These are phyloP conservation scores for Rutidosis leptorrhynchoides DNA, from an alignment of 129 eudicot genomes.

Conservation along the genomic window DNA sequence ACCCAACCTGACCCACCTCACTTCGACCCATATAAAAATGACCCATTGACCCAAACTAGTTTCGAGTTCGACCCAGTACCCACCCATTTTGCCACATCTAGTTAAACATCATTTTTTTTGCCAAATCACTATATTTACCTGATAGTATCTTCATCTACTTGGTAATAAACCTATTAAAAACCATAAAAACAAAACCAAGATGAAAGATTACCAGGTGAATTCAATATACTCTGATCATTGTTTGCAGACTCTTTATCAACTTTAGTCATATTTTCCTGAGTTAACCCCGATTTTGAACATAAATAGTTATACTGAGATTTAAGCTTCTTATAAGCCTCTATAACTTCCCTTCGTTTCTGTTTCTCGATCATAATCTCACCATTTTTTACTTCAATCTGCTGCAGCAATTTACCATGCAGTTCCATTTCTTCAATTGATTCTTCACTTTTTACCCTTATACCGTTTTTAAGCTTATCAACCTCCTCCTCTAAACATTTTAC, in stretches of 20 bases:
- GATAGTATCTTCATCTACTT: background rate
- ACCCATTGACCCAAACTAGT: background rate
- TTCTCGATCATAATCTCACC: conserved; percentile 52
- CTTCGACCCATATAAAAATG: background rate
- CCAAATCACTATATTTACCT: background rate
- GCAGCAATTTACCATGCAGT: conserved; percentile 59
- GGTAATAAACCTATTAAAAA: conserved; percentile 14
- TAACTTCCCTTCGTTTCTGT: conserved; percentile 49
- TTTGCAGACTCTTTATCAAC: conserved; percentile 36
- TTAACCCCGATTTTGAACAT: conserved; percentile 46
- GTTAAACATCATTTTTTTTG: background rate
- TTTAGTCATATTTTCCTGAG: conserved; percentile 47
- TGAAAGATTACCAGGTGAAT: conserved; percentile 46
- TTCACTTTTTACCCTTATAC: conserved; percentile 38
- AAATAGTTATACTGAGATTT: conserved; percentile 77
- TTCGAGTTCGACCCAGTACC: background rate
- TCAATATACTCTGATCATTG: conserved; percentile 35
- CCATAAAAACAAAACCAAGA: conserved; percentile 17
- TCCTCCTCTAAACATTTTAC: conserved; percentile 50
- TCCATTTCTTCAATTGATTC: conserved; percentile 64
- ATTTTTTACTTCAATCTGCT: conserved; percentile 64
- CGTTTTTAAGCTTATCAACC: conserved; percentile 52
- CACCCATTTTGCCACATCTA: background rate
- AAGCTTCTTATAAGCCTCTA: conserved; percentile 68
- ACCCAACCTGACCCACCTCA: background rate